Conservation (phyloP, 2,329 filamentous ascomycete genomes). For the Claviceps sp. region DNA sequence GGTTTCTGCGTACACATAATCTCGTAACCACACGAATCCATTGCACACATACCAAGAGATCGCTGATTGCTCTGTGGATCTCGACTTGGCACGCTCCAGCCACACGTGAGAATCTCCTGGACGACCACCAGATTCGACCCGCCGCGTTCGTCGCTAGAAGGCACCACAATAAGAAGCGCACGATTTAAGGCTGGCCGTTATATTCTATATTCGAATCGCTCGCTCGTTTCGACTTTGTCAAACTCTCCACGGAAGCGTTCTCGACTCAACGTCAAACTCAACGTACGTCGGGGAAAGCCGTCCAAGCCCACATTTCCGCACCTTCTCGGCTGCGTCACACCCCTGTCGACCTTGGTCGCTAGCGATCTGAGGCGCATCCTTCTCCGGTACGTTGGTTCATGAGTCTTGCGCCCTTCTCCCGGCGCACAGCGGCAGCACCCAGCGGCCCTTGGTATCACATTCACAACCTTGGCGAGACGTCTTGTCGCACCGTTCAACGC, state of each 20-base stretch:
- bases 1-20: too few species aligned
- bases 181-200: background rate
- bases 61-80: slow-evolving; percentile 1
- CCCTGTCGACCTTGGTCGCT: slow-evolving; percentile 13
- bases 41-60: background rate
- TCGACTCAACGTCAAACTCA: background rate
- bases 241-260: background rate
- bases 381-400: slow-evolving; percentile 6
- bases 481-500: background rate
- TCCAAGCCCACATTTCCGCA: background rate
- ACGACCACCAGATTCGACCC: too few species aligned
- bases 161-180: background rate
- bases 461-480: background rate
- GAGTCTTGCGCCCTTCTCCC: slow-evolving; percentile 7
- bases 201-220: background rate
- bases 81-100: slow-evolving; percentile 5
- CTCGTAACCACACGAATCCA: background rate
- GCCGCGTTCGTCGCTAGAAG: too few species aligned
- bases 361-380: slow-evolving; percentile 7
- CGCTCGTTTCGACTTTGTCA: background rate
- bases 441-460: background rate
- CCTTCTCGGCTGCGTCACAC: slow-evolving; percentile 7
- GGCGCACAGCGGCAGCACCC: slow-evolving; percentile 3
- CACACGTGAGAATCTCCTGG: slow-evolving; percentile 1
- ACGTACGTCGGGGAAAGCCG: background rate